Evolutionary conservation across 148 eudicot genomes (phyloP), one percentile per base, ranked within the genome.

Genomic region (Limonium bicolor): DNA sequence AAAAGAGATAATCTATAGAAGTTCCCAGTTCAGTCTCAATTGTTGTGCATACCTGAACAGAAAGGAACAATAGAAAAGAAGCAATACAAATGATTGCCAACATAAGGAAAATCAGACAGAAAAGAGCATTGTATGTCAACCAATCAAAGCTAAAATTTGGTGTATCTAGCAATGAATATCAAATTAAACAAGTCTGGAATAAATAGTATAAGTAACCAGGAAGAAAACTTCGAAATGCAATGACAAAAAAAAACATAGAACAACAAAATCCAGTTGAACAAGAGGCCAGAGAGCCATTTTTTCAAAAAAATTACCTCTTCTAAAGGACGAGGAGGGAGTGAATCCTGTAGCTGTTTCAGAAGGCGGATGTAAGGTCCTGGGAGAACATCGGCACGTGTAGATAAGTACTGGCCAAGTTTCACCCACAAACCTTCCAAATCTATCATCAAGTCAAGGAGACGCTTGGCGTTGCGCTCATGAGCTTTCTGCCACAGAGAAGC

Each of bases 311-410:
- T n/a, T n/a, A 90, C 97, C 97, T 84, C 97, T 31, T 84, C 63
- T 41, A 75, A 52, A 36, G 81, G 63, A 41, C 95, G 93, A 44
- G 97, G 95, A 30, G 97, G 97, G 58, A 90, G 97, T 41, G 97
- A 84, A 69, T 90, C 97, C 56, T 90, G 97, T 36, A 90, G 70
- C 74, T 84, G 93, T 71, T 61, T 73, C 55, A 90, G 71, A 41
- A 68, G 78, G 36, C 29, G 53, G 64, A 80, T 80, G 59, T 84
- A 90, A 26, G 97, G 84, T 43, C 70, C 69, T 10, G 97, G 97
- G 53, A 90, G 95, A 59, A 90, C 97, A 84, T 90, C 97, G 62
- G 97, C 97, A 58, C 97, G 97, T 33, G 97, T 84, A 20, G 97
- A 90, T 58, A 90, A 67, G 59, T 90, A 90, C 44, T 90, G 97